Conservation (phyloP, 169 alveolate species). For the Plasmodium yoelii region DNA sequence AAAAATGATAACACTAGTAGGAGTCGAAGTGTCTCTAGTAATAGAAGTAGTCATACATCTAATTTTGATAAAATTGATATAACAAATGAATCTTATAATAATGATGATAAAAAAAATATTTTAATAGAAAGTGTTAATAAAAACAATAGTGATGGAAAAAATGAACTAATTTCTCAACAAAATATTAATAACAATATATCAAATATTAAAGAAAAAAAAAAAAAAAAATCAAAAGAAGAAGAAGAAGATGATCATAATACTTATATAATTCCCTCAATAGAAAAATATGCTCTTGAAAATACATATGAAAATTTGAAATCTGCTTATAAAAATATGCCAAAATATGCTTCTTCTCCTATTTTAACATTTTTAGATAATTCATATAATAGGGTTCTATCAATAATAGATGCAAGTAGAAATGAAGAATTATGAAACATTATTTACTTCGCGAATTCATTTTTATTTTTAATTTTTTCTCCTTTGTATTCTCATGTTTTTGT, state of each 20-base stretch:
- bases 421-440: slow-evolving; percentile 12
- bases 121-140: background rate
- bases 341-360: slow-evolving; percentile 67
- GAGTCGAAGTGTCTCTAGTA: background rate
- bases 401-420: slow-evolving; percentile 55
- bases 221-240: background rate
- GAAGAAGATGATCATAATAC: slow-evolving; percentile 18
- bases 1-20: background rate
- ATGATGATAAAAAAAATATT: background rate
- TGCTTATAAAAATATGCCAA: slow-evolving; percentile 47
- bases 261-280: slow-evolving; percentile 41
- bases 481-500: background rate
- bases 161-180: background rate
- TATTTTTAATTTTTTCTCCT: background rate
- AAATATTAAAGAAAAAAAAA: background rate
- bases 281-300: slow-evolving; percentile 40
- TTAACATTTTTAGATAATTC: slow-evolving; percentile 64
- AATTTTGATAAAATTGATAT: background rate
- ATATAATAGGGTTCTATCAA: slow-evolving; percentile 41
- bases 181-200: background rate
- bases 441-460: background rate
- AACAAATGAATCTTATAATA: too few species aligned
- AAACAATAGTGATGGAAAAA: background rate
- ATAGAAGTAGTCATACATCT: background rate
- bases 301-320: slow-evolving; percentile 47